A percentile compares a stretch with the other conserved stretches of the same genome.
Conservation (phyloP, 495 filamentous ascomycete genomes). For the Penicilliopsis zonata region DNA sequence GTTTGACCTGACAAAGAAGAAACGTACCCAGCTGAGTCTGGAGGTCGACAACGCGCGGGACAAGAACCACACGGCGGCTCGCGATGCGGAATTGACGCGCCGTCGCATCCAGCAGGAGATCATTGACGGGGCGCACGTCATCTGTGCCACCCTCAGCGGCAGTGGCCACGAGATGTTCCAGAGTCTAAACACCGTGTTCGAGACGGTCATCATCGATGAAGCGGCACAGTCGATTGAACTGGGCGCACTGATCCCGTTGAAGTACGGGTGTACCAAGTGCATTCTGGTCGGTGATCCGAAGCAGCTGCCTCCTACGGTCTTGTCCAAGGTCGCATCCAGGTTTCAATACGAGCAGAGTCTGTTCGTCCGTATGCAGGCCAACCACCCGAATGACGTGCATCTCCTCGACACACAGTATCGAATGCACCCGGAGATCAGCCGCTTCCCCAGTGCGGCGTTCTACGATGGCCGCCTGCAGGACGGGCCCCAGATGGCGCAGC, state of each 20-base stretch:
- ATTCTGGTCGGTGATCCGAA: conserved; percentile 97
- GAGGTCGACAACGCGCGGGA: conserved; percentile 79
- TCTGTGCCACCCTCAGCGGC: conserved; percentile 91
- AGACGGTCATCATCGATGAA: conserved; percentile 97
- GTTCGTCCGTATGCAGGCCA: conserved; percentile 95
- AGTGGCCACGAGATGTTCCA: conserved; percentile 98
- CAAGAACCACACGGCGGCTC: conserved; percentile 59
- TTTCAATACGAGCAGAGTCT: conserved; percentile 96
- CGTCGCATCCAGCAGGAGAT: conserved; percentile 82
- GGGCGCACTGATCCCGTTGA: conserved; percentile 90
- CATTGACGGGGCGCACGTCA: conserved; percentile 77
- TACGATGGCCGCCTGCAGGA: conserved; percentile 82
- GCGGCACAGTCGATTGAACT: conserved; percentile 96
- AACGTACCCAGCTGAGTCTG: conserved; percentile 60
- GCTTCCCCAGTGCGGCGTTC: conserved; percentile 80
- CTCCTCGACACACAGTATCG: conserved; percentile 93
- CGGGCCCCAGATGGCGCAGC: conserved; percentile 64
- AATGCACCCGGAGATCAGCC: conserved; percentile 95
- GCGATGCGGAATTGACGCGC: conserved; percentile 76
- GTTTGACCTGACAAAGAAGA: conserved; percentile 63
- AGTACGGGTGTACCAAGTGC: conserved; percentile 95
- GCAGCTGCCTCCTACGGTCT: conserved; percentile 88
- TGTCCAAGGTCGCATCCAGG: conserved; percentile 81
- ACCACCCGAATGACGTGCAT: conserved; percentile 82
- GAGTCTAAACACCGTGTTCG: conserved; percentile 86